Base-by-base conservation (phyloP, 78 protist species). In the Dictyostelium brefeldianum region DNA sequence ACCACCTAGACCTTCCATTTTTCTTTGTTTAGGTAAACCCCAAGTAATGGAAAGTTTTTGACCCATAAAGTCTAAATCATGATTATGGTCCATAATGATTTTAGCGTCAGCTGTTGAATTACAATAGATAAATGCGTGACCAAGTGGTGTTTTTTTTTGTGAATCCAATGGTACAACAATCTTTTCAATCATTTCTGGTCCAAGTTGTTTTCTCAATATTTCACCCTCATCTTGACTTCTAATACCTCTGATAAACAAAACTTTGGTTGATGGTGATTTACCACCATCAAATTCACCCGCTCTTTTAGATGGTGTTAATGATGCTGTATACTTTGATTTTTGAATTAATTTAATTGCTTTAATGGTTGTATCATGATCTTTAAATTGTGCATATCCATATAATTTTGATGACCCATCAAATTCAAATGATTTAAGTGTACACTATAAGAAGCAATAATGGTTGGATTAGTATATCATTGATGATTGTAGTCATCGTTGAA, bases 331-430 rank as follows among this genome's bases (percentile, higher is more conserved):
- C 5, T 48, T 59, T 47, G 93, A 87, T 77, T 87, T 87, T 64
- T 87, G 93, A 31, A 87, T 87, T 29, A 69, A 50, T 77, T 87
- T 87, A 43, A 87, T 74, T 18, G 93, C 93, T 77, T 87, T 87
- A 31, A 87, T 87, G 10, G 93, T 77, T n/a, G 93, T 77, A 31
- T 87, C 93, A 51, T 87, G 93, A 87, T 87, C 93, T 64, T 64
- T 87, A 50, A 87, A 87, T 50, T 47, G 59, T 50, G 93, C 93
- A 69, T 70, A 87, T 31, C 93, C 93, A 77, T 57, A 46, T 18
- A 46, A 41, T 48, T 50, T 77, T 11, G 29, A 36, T 57, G 83
- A 27, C 2, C 84, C 79, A 64, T 87, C 93, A 74, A 87, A 87
- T 15, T 87, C 78, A 77, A 87, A 87, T 50, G 83, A 22, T 65